Conservation (phyloP, 1,139 yeast species). For the Starmera stellimalicola region DNA sequence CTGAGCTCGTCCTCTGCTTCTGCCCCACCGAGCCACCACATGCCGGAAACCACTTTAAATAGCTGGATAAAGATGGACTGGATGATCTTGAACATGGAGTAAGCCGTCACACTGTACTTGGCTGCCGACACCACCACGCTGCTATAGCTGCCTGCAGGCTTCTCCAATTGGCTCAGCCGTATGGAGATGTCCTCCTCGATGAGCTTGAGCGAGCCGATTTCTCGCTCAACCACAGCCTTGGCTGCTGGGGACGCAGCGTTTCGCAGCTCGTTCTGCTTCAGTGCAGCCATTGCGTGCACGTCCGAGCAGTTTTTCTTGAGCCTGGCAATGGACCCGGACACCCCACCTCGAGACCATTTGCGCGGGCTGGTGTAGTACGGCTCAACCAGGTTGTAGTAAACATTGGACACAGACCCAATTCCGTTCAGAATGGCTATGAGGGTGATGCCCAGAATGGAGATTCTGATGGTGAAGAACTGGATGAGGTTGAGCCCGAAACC, state of each 20-base stretch:
- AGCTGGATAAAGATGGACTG: slow-evolving; percentile 10
- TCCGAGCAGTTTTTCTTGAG: no score
- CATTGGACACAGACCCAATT: slow-evolving; percentile 66
- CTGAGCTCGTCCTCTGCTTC: slow-evolving; percentile 3
- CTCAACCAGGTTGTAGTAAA: slow-evolving; percentile 29
- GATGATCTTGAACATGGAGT: slow-evolving; percentile 16
- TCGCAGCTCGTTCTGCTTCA: no score
- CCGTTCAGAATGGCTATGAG: slow-evolving; percentile 67
- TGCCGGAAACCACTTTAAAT: slow-evolving; percentile 1
- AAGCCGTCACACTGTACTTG: slow-evolving; percentile 8
- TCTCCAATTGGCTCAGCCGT: no score
- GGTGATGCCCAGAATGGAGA: slow-evolving; percentile 65
- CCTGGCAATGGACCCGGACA: no score
- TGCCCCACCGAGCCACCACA: no score
- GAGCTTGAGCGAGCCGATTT: slow-evolving; percentile 12
- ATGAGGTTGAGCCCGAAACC: slow-evolving; percentile 6
- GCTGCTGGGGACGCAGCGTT: no score
- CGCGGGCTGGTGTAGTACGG: no score
- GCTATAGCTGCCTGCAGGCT: no score
- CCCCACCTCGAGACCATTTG: no score
- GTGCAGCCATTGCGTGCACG: no score
- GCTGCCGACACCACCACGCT: background rate
- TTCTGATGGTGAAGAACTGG: slow-evolving; percentile 27
- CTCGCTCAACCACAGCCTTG: no score
- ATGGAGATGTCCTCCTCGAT: slow-evolving; percentile 16